Conservation (phyloP, 768 basidiomycete genomes). For the Mycena albidolilacea region DNA sequence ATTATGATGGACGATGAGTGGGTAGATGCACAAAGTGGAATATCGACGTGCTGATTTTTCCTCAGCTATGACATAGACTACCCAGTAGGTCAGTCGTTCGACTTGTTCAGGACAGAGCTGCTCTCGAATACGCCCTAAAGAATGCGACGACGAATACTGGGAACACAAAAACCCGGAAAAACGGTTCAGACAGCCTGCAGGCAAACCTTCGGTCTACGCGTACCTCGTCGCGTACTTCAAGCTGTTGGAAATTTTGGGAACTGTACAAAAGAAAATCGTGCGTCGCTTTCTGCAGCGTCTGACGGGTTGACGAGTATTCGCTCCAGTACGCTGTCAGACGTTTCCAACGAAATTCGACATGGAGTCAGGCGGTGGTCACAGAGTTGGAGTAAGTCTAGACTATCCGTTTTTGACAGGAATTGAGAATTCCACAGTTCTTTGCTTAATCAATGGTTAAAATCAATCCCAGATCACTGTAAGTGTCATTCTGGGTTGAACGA, state of each 20-base stretch:
- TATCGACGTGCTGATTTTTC: slow-evolving; percentile 34
- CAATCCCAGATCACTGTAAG: slow-evolving; percentile 61
- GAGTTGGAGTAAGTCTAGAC: slow-evolving; percentile 55
- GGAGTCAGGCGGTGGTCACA: slow-evolving; percentile 60
- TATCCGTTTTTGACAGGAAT: neutral
- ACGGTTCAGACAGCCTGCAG: slow-evolving; percentile 65
- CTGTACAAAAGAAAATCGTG: slow-evolving; percentile 67
- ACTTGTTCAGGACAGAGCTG: too few species aligned
- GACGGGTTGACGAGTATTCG: neutral
- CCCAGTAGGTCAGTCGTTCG: slow-evolving; percentile 47
- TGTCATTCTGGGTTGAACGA: neutral
- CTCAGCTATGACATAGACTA: slow-evolving; percentile 64
- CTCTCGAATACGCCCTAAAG: slow-evolving; percentile 29
- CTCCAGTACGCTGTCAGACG: slow-evolving; percentile 28
- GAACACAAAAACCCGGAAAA: slow-evolving; percentile 55
- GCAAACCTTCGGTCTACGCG: slow-evolving; percentile 58
- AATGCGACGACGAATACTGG: slow-evolving; percentile 77
- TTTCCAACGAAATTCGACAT: slow-evolving; percentile 40
- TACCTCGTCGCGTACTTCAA: slow-evolving; percentile 60
- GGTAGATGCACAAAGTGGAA: slow-evolving; percentile 37
- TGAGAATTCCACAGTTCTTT: slow-evolving; percentile 53
- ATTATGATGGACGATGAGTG: slow-evolving; percentile 72
- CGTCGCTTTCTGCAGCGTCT: slow-evolving; percentile 36
- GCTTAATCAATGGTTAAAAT: slow-evolving; percentile 66
- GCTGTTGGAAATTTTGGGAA: slow-evolving; percentile 64